Evolutionary conservation across 1,284 basidiomycete species (phyloP), one percentile per base, ranked within the genome.

Genomic region (Fomitopsis schrenkii): DNA sequence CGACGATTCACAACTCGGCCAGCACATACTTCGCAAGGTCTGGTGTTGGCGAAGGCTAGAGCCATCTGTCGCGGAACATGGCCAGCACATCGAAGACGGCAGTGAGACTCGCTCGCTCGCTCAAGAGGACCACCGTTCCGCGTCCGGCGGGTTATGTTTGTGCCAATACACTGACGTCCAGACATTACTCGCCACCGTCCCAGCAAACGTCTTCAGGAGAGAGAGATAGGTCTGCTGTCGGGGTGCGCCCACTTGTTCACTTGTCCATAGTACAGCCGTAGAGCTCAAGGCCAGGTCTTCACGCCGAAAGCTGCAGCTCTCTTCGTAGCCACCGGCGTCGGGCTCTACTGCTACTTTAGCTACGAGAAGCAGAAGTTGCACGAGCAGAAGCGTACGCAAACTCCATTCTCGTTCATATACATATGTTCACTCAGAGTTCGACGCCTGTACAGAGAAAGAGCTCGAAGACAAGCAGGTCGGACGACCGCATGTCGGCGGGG

Each of bases 291-390:
- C 33, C 60, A 95, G 94, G 91, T 95, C 3, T 97, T 98, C 75
- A 95, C 94, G 5, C 91, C 93, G 50, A 83, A 82, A 63, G 89
- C 95, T 0, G 95, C 93, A 0, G 85, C 82, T 0, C 72, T 98
- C 19, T 98, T 99, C 74, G 75, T 97, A 42, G 78, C 83, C 0
- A 92, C 94, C 1, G 96, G 96, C 5, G 77, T 83, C 5, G 95
- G 89, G 0, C 79, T 99, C 35, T 94, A 90, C 71, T 87, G 83
- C 68, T 98, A 98, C 80, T 98, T 99, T 76, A 84, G 87, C 57
- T 79, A 85, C 59, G 95, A 98, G 76, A 98, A 98, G 77, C 79
- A 81, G 33, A 85, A 89, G 67, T 73, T 95, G n/a, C 77, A 84
- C 50, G 90, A 93, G 74, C 80, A 88, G 55, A 67, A 67, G 44